Percentiles rank a stretch among this genome's conserved stretches.
Conservation (phyloP, 495 filamentous ascomycete species). For the Penicillium nucicola region DNA sequence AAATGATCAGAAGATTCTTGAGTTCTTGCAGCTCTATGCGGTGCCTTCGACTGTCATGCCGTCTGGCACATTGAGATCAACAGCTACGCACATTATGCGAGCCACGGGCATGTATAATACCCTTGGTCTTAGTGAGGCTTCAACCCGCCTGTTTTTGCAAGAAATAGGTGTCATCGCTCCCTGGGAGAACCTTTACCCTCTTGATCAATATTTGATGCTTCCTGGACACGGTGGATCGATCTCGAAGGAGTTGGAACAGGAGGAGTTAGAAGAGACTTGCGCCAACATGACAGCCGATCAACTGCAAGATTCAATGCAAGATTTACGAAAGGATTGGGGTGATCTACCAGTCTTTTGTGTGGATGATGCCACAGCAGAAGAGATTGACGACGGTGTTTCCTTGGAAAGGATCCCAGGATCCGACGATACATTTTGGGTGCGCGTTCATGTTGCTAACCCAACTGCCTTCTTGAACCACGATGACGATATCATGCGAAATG, state of each 20-base stretch:
- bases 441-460: slow-evolving; percentile 90
- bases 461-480: slow-evolving; percentile 70
- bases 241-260: slow-evolving; percentile 30
- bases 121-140: slow-evolving; percentile 48
- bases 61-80: slow-evolving; percentile 51
- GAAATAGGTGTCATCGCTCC: slow-evolving; percentile 80
- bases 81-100: slow-evolving; percentile 70
- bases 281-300: slow-evolving; percentile 23
- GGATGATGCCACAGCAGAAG: slow-evolving; percentile 64
- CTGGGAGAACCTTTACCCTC: slow-evolving; percentile 72
- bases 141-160: slow-evolving; percentile 71
- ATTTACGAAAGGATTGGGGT: slow-evolving; percentile 68
- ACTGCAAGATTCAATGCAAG: slow-evolving; percentile 48
- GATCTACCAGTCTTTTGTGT: slow-evolving; percentile 77
- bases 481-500: slow-evolving; percentile 58
- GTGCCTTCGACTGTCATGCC: slow-evolving; percentile 48
- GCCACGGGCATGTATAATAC: slow-evolving; percentile 66
- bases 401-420: slow-evolving; percentile 62
- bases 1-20: slow-evolving; percentile 57
- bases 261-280: slow-evolving; percentile 25
- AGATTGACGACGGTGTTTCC: slow-evolving; percentile 90
- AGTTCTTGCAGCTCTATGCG: slow-evolving; percentile 64
- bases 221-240: slow-evolving; percentile 47
- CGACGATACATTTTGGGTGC: slow-evolving; percentile 67
- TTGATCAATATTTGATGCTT: slow-evolving; percentile 60